Base-by-base conservation (phyloP, 2,329 filamentous ascomycete species). In the Thelonectria olida region DNA sequence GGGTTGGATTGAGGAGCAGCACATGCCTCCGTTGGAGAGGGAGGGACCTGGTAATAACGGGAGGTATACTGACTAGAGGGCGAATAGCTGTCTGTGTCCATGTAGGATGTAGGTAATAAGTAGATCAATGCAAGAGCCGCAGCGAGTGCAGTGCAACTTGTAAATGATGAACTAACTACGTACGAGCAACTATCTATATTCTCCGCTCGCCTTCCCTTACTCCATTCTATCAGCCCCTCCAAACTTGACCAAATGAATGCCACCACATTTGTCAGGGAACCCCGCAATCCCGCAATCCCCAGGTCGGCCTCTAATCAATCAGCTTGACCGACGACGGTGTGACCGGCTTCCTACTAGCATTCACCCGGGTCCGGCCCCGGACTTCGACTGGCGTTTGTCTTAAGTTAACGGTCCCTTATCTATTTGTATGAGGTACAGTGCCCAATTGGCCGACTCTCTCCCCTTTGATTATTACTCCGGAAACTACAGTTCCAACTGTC, bases 1-100 rank as follows among this genome's bases (percentile, higher is more conserved):
- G 54, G 68, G 62, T 4, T 71, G 70, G 70, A 49, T 63, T 42
- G 62, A 72, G 1, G 66, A 62, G 4, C 68, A 72, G 57, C 63
- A 44, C 5, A 62, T 71, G n/a, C 42, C 45, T 17, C 63, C 57
- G 7, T 41, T 71, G 1, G 65, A 67, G 27, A 56, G 61, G 38
- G 22, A 39, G 8, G 44, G 31, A 10, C 8, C 15, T n/a, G 39
- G 36, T 23, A 36, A 10, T 9, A 41, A 56, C 19, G 49, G 38
- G 8, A 62, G 61, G 53, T 70, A 70, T 42, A 67, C 63, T 9
- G 68, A 70, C 34, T 70, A 64, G 39, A 4, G 13, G 15, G 8
- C 15, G 7, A 34, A 34, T 10, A 34, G 31, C n/a, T n/a, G n/a
- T n/a, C n/a, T n/a, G n/a, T n/a, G n/a, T n/a, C n/a, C n/a, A n/a